Conservation (phyloP, 305 asterid genomes). For the Solanum hybrid region DNA sequence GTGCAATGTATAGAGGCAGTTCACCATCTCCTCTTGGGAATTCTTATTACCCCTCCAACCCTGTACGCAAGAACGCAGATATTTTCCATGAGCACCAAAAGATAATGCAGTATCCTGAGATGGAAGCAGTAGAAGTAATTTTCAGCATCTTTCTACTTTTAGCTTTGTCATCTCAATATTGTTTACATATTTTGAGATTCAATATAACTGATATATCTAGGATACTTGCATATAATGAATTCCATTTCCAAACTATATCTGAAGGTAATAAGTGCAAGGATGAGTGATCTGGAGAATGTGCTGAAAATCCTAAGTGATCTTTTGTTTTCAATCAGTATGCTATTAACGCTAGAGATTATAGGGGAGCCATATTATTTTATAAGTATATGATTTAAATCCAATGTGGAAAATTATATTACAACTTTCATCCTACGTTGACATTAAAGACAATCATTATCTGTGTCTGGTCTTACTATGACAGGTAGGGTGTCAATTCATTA, state of each 20-base stretch:
- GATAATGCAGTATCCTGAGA: slow-evolving; percentile 26
- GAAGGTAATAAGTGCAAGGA: not conserved
- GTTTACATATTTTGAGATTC: not conserved
- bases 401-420: not conserved
- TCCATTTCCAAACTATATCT: not conserved
- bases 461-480: not conserved
- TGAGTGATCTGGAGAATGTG: not conserved
- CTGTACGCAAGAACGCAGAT: slow-evolving; percentile 23
- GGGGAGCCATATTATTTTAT: not conserved
- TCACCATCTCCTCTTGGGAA: slow-evolving; percentile 65
- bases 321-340: not conserved
- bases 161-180: not conserved
- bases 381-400: not conserved
- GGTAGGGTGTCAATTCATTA: not conserved
- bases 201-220: not conserved
- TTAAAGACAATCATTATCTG: not conserved
- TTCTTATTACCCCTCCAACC: slow-evolving; percentile 33
- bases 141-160: not conserved
- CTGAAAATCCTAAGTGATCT: not conserved
- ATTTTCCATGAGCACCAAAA: slow-evolving; percentile 27
- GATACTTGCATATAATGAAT: not conserved
- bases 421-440: not conserved
- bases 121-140: slow-evolving; percentile 60
- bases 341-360: not conserved
- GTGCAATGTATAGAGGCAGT: slow-evolving; percentile 84